Evolutionary conservation across 2,329 filamentous ascomycete genomes (phyloP).

Genomic region (Monosporascus sp.): DNA sequence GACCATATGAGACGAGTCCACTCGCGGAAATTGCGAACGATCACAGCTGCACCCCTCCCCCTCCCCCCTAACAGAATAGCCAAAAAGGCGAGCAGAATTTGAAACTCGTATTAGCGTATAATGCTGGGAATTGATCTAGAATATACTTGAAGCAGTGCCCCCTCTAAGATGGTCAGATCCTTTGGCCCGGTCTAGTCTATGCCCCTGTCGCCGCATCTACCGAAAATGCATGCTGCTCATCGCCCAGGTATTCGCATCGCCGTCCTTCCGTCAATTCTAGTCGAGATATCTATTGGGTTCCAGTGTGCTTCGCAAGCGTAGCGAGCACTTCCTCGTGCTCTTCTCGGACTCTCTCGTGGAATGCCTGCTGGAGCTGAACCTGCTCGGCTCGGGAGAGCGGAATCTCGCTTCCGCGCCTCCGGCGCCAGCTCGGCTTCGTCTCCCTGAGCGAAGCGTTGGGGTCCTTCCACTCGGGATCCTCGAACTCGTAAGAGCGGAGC

Average conservation of each 20-base stretch:
- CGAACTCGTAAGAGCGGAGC: constrained; percentile 63
- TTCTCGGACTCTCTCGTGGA: constrained; percentile 29
- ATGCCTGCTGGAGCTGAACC: constrained; percentile 35
- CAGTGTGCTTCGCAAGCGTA: neutral
- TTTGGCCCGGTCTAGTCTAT: no score
- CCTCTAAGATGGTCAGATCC: no score
- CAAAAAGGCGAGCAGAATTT: no score
- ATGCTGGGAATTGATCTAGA: no score
- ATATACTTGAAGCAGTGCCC: no score
- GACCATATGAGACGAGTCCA: no score
- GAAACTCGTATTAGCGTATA: no score
- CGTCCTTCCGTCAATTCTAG: neutral
- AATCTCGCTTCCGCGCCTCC: constrained; percentile 35
- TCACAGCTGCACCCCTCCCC: no score
- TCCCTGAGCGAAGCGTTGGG: constrained; percentile 42
- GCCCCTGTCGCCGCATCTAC: no score
- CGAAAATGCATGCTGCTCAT: constrained; percentile 4
- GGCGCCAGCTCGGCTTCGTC: constrained; percentile 42
- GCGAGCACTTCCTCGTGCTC: constrained; percentile 6
- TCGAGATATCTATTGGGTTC: neutral
- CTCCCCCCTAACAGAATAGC: no score
- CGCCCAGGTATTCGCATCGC: neutral
- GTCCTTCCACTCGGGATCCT: constrained; percentile 44
- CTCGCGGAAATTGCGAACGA: no score
- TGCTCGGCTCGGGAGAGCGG: constrained; percentile 42